A percentile compares a stretch with the other conserved stretches of the same genome.
phyloP scores from a whole-genome alignment of 345 rosid species.

The Gossypium thurberi region DNA sequence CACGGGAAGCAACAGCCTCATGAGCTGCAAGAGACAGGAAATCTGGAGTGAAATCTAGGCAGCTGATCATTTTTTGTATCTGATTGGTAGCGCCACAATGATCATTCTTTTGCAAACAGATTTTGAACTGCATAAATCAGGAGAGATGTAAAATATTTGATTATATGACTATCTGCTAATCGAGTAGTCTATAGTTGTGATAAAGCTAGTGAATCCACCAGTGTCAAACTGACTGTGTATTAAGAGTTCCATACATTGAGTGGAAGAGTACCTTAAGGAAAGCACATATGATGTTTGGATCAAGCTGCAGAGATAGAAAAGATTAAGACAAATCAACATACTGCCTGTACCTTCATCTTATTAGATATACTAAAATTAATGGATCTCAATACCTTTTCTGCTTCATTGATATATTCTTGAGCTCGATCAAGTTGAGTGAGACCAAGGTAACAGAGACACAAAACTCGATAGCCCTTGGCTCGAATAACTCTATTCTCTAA shows the following conservation, averaged over 20 bases:
- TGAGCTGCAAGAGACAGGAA: constrained; percentile 84
- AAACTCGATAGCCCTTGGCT: constrained; percentile 90
- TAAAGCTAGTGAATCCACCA: constrained; percentile 7
- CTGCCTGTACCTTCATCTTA: not conserved
- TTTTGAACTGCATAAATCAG: constrained; percentile 66
- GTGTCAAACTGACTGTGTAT: not conserved
- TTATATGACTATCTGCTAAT: not conserved
- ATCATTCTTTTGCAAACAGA: constrained; percentile 59
- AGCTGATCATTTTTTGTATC: constrained; percentile 61
- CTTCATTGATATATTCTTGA: constrained; percentile 76
- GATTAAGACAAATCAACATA: constrained; percentile 6
- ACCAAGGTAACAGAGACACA: constrained; percentile 88
- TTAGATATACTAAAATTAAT: not conserved
- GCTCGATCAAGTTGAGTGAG: constrained; percentile 80
- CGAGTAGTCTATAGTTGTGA: not conserved
- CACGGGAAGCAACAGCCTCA: constrained; percentile 88
- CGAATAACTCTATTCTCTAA: constrained; percentile 59
- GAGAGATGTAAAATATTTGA: constrained; percentile 17
- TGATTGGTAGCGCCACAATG: constrained; percentile 53
- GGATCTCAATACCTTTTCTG: constrained; percentile 60
- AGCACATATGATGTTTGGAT: constrained; percentile 68
- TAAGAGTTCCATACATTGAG: not conserved
- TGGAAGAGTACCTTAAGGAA: constrained; percentile 74
- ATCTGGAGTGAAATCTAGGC: constrained; percentile 81
- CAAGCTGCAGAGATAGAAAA: constrained; percentile 61